Base-by-base conservation (phyloP, 1,284 basidiomycete species). In the Cryptococcus sp. region DNA sequence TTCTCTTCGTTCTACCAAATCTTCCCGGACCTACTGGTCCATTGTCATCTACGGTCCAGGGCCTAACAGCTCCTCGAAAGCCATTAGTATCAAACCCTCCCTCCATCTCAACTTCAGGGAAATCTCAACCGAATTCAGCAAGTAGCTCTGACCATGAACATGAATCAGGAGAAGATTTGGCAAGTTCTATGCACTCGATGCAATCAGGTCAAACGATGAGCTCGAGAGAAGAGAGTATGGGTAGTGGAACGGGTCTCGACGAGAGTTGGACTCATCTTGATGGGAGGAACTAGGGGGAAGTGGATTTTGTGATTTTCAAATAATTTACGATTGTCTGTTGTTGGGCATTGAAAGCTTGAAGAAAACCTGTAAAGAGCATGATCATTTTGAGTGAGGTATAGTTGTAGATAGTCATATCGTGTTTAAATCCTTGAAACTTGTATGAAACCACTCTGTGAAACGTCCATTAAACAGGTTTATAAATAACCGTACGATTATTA, bases 101-200 rank as follows among this genome's bases (percentile, higher is more conserved):
- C 45, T 37, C 49, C 42, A 14, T n/a, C 10, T 41, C 38, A 2
- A 10, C 10, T 41, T 10, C 10, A 10, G 38, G 38, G 38, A 10
- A 41, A 41, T 41, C 38, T 10, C 38, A 41, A n/a, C 38, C 44
- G 31, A 64, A 62, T 55, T 31, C 56, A 15, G 50, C 48, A 34
- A 46, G 45, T 13, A 34, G 31, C 3, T 13, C 49, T 10, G 41
- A 43, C 2, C 41, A 43, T 33, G 71, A 73, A 50, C 68, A 72
- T 51, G 71, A 74, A 47, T 64, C 58, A 5, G 62, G 57, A 8
- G 72, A 71, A 47, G 73, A 75, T 49, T 53, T 75, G 35, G 60
- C 58, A 11, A 67, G 64, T 54, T 55, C 53, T 8, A 13, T 55
- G 10, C 42, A 52, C 4, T 46, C 50, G 32, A 7, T 38, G 15